Evolutionary conservation across 345 rosid species (phyloP), one percentile per base, ranked within the genome.

Genomic region (Citrus mangshanensis): DNA sequence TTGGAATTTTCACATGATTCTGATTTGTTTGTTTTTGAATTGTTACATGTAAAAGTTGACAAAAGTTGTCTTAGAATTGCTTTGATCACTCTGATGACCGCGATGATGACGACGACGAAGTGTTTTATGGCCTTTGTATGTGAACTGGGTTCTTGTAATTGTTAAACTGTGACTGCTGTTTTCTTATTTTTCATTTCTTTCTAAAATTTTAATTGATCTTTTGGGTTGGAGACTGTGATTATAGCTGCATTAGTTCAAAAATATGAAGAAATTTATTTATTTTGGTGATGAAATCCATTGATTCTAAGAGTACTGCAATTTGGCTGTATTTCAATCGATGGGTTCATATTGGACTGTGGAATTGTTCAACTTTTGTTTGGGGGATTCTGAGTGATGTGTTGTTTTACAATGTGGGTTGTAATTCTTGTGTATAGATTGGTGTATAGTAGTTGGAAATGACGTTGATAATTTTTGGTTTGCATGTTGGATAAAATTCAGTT

Each of bases 11-110:
- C 58, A 14, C 62, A 69, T 4, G 34, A 37, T 67, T 63, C 66
- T 28, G 78, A 61, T 76, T 72, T 68, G 25, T 60, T 77, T 76
- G 21, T n/a, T 67, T 54, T 18, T 74, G 9, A 14, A n/a, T 34
- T 61, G 19, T 55, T 38, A 70, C 77, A 75, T 72, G 84, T 75
- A 22, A 42, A 42, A 61, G 76, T 63, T 76, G 76, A 76, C 69
- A 73, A 73, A 74, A 38, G 16, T 49, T 12, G 67, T 81, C 40
- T 68, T 82, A 63, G 68, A 42, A 67, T 73, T 60, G 74, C 38
- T 42, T 21, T 80, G 71, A 79, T 78, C 67, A 61, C 67, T 24
- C 25, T 69, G 77, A 81, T 73, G 77, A 81, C 72, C n/a, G 34
- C 30, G 74, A 64, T 75, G 74, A 69, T 63, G 69, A 21, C 68